These are phyloP conservation scores for Sporothrix brasiliensis DNA, from an alignment of 2,329 filamentous ascomycete genomes.

Conservation along the genomic window DNA sequence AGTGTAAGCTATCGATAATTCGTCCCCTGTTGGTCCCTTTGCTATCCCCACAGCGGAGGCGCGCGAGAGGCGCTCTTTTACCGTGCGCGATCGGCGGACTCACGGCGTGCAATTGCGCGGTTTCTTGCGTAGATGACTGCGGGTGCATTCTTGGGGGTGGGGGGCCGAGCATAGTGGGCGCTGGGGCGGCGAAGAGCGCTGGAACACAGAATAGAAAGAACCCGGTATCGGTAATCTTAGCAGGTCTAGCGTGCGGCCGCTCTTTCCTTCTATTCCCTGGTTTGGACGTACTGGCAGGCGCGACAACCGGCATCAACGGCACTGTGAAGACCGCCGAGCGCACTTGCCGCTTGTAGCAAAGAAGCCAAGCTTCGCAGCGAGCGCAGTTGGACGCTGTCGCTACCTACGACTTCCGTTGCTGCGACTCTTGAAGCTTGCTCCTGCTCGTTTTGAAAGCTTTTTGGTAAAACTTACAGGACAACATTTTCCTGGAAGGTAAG, in stretches of 20 bases:
- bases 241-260: constrained; percentile 18
- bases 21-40: constrained; percentile 9
- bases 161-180: not conserved
- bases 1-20: constrained; percentile 12
- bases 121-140: constrained; percentile 15
- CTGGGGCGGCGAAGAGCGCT: not conserved
- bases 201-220: not conserved
- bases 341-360: constrained; percentile 29
- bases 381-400: constrained; percentile 6
- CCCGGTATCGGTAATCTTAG: constrained; percentile 31
- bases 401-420: constrained; percentile 28
- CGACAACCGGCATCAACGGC: not conserved
- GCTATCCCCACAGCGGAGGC: constrained; percentile 22
- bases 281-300: not conserved
- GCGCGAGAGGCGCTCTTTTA: constrained; percentile 4
- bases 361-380: constrained; percentile 1
- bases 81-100: constrained; percentile 19
- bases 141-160: not conserved
- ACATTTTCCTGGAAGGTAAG: not conserved
- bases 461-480: not conserved
- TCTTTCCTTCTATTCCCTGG: not conserved
- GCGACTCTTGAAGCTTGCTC: constrained; percentile 4
- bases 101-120: constrained; percentile 19
- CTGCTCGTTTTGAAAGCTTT: not conserved
- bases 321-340: not conserved